phyloP scores from a whole-genome alignment of 176 grass and related monocot species.

The Poa annua region DNA sequence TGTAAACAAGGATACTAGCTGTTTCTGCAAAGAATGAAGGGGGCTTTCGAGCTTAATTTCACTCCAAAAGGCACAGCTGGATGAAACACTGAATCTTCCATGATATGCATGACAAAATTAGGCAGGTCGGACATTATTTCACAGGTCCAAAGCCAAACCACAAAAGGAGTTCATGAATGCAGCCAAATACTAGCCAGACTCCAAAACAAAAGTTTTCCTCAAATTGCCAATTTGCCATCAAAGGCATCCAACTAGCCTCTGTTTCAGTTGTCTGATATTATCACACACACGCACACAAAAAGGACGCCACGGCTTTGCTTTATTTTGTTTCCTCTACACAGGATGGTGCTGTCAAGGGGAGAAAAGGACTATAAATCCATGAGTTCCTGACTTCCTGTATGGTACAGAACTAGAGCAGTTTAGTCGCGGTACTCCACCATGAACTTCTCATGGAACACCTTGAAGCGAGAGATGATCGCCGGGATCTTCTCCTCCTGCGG shows the following conservation, averaged over 20 bases:
- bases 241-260: neutral
- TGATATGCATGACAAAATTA: too few species aligned
- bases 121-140: too few species aligned
- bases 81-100: too few species aligned
- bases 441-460: conserved; percentile 83
- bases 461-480: conserved; percentile 65
- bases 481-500: conserved; percentile 98
- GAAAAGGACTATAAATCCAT: conserved; percentile 7
- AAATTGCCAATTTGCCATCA: neutral
- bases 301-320: neutral
- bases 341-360: neutral
- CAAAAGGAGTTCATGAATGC: neutral
- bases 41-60: too few species aligned
- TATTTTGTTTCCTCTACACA: conserved; percentile 43
- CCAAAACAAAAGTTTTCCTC: neutral
- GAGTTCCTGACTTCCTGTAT: neutral
- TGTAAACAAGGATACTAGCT: too few species aligned
- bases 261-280: conserved; percentile 35
- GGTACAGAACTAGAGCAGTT: neutral
- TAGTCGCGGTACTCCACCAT: conserved; percentile 73
- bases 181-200: neutral
- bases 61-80: too few species aligned
- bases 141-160: too few species aligned
- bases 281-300: neutral
- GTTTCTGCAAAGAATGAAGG: too few species aligned